Percentiles rank a stretch among this genome's conserved stretches.
Conservation (phyloP, 352 stramenopile genomes). For the Globisporangium orthogonon region DNA sequence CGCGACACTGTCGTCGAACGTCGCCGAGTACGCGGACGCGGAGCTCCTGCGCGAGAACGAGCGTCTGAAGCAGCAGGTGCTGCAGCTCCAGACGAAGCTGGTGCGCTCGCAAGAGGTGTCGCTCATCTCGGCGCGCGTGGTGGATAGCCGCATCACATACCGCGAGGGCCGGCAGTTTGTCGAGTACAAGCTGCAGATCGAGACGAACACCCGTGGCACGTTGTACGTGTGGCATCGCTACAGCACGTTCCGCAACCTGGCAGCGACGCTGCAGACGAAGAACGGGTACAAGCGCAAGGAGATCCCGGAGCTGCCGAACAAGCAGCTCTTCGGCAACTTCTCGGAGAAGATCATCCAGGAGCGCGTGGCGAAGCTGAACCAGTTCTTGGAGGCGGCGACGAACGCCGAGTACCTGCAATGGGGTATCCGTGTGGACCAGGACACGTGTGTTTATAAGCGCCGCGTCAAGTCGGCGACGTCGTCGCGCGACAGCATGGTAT, state of each 20-base stretch:
- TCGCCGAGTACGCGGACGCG: conserved; percentile 61
- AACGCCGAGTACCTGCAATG: conserved; percentile 72
- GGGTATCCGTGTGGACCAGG: conserved; percentile 68
- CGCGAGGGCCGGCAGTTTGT: conserved; percentile 63
- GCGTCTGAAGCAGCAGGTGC: conserved; percentile 59
- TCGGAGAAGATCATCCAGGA: conserved; percentile 75
- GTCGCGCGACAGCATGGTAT: conserved; percentile 32
- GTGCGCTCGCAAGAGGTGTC: conserved; percentile 60
- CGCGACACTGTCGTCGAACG: conserved; percentile 55
- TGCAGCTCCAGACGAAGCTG: conserved; percentile 66
- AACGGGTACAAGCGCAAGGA: conserved; percentile 71
- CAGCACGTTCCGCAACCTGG: conserved; percentile 74
- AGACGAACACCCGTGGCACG: conserved; percentile 62
- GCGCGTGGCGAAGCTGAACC: conserved; percentile 61
- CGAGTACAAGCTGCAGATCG: conserved; percentile 72
- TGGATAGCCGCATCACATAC: conserved; percentile 65
- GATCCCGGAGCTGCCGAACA: conserved; percentile 68
- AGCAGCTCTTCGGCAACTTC: conserved; percentile 68
- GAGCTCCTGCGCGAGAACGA: conserved; percentile 65
- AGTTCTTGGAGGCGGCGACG: conserved; percentile 67
- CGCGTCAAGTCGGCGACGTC: conserved; percentile 41
- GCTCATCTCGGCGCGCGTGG: conserved; percentile 61
- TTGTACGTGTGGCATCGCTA: conserved; percentile 73
- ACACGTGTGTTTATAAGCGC: conserved; percentile 72
- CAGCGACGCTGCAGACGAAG: conserved; percentile 65